phyloP scores from a whole-genome alignment of 2,329 filamentous ascomycete genomes.

The Scortechinia acanthostroma region DNA sequence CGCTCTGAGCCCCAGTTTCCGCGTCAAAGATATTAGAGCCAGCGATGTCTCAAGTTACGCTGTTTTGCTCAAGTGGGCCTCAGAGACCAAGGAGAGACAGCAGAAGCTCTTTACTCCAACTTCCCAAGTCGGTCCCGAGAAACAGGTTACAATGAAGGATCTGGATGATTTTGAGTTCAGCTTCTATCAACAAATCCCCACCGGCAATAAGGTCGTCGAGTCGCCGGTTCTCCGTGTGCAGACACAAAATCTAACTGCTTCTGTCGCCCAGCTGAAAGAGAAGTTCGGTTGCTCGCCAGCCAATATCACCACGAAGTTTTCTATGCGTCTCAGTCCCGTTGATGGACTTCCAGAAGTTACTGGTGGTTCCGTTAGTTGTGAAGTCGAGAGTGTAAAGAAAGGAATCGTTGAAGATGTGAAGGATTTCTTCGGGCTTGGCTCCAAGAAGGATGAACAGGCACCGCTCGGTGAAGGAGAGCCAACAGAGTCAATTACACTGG shows the following conservation, averaged over 20 bases:
- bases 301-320: conserved; percentile 75
- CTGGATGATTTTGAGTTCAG: conserved; percentile 73
- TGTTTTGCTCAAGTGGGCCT: conserved; percentile 66
- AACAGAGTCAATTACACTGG: conserved; percentile 17
- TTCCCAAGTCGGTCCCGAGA: conserved; percentile 70
- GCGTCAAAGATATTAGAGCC: conserved; percentile 90
- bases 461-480: conserved; percentile 53
- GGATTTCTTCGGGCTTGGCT: conserved; percentile 85
- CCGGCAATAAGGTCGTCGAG: conserved; percentile 25
- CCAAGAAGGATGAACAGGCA: conserved; percentile 71
- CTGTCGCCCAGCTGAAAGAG: conserved; percentile 71
- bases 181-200: conserved; percentile 56
- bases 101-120: conserved; percentile 78
- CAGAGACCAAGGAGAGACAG: conserved; percentile 57
- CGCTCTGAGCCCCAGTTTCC: conserved; percentile 86
- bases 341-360: conserved; percentile 75
- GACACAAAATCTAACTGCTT: conserved; percentile 80
- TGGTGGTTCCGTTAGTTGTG: conserved; percentile 76
- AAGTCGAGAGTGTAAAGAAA: conserved; percentile 59
- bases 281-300: conserved; percentile 70
- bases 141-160: conserved; percentile 79
- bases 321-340: conserved; percentile 62
- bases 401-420: conserved; percentile 91
- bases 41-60: conserved; percentile 72
- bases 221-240: conserved; percentile 48